These are phyloP conservation scores for Lomentospora prolificans DNA, from an alignment of 2,329 filamentous ascomycete species.

Conservation along the genomic window DNA sequence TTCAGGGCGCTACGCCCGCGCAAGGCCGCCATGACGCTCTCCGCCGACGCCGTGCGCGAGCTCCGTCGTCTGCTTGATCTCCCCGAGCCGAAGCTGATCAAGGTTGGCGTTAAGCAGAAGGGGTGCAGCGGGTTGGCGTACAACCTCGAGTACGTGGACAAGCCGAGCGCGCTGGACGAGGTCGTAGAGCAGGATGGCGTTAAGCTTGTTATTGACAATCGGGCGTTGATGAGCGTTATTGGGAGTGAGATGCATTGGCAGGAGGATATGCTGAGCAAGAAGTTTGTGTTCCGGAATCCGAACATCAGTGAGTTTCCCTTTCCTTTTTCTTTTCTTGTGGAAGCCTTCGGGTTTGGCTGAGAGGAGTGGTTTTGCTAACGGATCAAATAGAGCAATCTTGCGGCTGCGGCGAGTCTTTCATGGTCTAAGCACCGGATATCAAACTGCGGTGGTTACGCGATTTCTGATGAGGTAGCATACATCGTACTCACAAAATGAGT, in stretches of 20 bases:
- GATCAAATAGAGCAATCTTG: conserved; percentile 74
- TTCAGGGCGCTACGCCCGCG: conserved; percentile 37
- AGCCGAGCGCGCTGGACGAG: conserved; percentile 81
- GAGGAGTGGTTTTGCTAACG: background rate
- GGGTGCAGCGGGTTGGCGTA: conserved; percentile 93
- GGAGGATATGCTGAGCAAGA: conserved; percentile 84
- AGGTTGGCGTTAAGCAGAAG: conserved; percentile 86
- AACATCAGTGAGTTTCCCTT: conserved; percentile 76
- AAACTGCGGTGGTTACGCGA: no score
- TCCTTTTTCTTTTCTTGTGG: background rate
- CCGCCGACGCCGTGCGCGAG: conserved; percentile 68
- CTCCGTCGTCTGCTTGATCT: conserved; percentile 68
- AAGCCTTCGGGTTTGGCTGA: background rate
- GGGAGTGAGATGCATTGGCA: conserved; percentile 99
- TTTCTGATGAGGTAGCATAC: no score
- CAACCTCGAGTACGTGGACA: conserved; percentile 89
- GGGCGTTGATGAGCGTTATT: conserved; percentile 95
- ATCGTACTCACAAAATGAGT: no score
- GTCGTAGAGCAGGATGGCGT: conserved; percentile 92
- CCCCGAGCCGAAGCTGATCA: conserved; percentile 84
- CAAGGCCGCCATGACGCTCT: conserved; percentile 86
- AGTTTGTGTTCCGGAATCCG: conserved; percentile 92
- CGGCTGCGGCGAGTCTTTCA: conserved; percentile 94
- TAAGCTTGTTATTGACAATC: conserved; percentile 91
- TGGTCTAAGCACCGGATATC: conserved; percentile 53